phyloP scores from a whole-genome alignment of 2,329 filamentous ascomycete species.

The Alternaria sp. region DNA sequence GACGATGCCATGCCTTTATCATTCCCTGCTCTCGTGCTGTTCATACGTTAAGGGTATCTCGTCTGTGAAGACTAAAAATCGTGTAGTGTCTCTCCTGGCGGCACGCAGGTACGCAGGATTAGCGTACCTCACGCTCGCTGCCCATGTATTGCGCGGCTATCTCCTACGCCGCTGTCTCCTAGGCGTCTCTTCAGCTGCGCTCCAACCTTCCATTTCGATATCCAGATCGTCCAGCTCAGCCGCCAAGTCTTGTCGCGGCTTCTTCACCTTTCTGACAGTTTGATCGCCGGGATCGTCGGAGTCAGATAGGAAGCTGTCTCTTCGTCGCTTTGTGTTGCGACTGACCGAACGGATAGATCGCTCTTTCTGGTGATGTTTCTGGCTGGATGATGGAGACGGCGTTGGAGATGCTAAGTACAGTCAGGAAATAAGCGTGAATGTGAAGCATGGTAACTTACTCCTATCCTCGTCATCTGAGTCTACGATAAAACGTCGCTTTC shows the following conservation, averaged over 20 bases:
- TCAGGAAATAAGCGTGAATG: rapidly evolving
- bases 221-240: background rate
- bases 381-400: background rate
- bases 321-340: background rate
- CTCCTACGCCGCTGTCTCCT: background rate
- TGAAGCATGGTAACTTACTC: background rate
- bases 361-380: background rate
- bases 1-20: background rate
- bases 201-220: slow-evolving; percentile 5
- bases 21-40: background rate
- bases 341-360: rapidly evolving
- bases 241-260: background rate
- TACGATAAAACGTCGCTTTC: background rate
- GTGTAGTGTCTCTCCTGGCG: background rate
- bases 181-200: background rate
- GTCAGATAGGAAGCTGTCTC: background rate
- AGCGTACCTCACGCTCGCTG: background rate
- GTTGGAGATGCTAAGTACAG: background rate
- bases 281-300: background rate
- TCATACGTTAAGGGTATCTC: too few species aligned
- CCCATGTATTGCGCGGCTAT: background rate
- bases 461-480: background rate
- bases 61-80: background rate
- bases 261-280: background rate
- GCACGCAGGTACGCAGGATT: too few species aligned